phyloP scores from a whole-genome alignment of 2,329 filamentous ascomycete genomes.

The Peltaster fructicola region DNA sequence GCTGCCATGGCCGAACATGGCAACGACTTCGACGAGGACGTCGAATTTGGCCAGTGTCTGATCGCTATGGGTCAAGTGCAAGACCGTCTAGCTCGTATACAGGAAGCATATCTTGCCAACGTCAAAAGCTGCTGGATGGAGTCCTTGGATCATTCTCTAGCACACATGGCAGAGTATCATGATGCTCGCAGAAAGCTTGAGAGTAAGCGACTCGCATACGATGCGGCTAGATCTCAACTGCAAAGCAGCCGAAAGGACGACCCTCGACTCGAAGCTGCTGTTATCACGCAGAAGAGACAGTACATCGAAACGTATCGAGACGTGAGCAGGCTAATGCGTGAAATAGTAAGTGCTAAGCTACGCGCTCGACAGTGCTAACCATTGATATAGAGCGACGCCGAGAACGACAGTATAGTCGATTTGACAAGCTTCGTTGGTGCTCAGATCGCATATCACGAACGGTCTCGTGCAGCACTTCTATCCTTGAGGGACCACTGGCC shows the following conservation, averaged over 20 bases:
- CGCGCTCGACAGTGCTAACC: too few relatives aligned
- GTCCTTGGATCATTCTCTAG: conserved; percentile 71
- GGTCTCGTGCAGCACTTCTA: conserved; percentile 66
- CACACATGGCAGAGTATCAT: conserved; percentile 97
- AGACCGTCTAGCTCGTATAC: conserved; percentile 68
- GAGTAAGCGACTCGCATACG: conserved; percentile 71
- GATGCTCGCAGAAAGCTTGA: conserved; percentile 86
- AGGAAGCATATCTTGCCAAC: conserved; percentile 64
- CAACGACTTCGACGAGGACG: conserved; percentile 81
- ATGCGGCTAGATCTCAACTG: conserved; percentile 76
- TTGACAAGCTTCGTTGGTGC: conserved; percentile 70
- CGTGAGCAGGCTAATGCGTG: conserved; percentile 80
- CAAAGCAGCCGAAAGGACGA: conserved; percentile 89
- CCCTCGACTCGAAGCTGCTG: conserved; percentile 80
- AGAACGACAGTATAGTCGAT: conserved; percentile 65
- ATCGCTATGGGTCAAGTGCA: conserved; percentile 67
- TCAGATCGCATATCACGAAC: conserved; percentile 80
- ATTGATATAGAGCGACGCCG: conserved; percentile 84
- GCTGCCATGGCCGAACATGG: conserved; percentile 75
- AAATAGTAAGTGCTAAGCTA: too few relatives aligned
- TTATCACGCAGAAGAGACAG: conserved; percentile 79
- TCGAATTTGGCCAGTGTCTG: conserved; percentile 78
- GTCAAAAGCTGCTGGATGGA: conserved; percentile 77
- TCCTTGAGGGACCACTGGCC: conserved; percentile 54
- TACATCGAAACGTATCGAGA: conserved; percentile 93